These are phyloP conservation scores for Acer saccharum DNA, from an alignment of 345 rosid species.

Conservation along the genomic window DNA sequence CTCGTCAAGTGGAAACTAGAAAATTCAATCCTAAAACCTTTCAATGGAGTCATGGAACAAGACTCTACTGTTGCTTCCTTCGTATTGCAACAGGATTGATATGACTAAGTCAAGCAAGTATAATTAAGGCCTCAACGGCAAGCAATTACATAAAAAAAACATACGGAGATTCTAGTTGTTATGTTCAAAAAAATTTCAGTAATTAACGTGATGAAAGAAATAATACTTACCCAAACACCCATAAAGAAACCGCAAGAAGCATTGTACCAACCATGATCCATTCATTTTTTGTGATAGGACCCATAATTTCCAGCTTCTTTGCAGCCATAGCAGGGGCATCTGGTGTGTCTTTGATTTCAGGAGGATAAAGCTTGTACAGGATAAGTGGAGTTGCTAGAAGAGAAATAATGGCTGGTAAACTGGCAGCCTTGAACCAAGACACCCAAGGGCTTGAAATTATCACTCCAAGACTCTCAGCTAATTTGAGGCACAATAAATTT, in stretches of 20 bases:
- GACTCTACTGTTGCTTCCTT: too few relatives aligned
- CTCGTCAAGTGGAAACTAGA: too few relatives aligned
- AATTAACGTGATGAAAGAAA: background rate
- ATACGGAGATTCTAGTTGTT: background rate
- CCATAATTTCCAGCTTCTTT: conserved; percentile 72
- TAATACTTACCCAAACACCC: conserved; percentile 80
- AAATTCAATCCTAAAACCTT: too few relatives aligned
- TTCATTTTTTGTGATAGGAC: conserved; percentile 81
- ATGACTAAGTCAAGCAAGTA: too few relatives aligned
- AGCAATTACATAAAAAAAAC: background rate
- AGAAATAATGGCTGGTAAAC: conserved; percentile 74
- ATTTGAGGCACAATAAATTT: conserved; percentile 86
- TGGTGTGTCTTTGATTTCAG: conserved; percentile 92
- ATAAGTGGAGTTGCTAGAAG: conserved; percentile 78
- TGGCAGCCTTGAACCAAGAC: conserved; percentile 94
- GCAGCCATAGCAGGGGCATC: conserved; percentile 96
- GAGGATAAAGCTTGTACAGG: conserved; percentile 89
- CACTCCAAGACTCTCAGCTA: conserved; percentile 96
- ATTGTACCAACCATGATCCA: conserved; percentile 93
- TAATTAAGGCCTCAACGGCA: too few relatives aligned
- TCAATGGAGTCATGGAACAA: too few relatives aligned
- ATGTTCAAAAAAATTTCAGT: background rate
- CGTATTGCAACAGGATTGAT: too few relatives aligned
- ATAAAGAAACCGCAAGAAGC: conserved; percentile 90
- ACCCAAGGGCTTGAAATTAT: conserved; percentile 83